Conservation (phyloP, 176 grass and related monocot species). For the Musa troglodytarum region DNA sequence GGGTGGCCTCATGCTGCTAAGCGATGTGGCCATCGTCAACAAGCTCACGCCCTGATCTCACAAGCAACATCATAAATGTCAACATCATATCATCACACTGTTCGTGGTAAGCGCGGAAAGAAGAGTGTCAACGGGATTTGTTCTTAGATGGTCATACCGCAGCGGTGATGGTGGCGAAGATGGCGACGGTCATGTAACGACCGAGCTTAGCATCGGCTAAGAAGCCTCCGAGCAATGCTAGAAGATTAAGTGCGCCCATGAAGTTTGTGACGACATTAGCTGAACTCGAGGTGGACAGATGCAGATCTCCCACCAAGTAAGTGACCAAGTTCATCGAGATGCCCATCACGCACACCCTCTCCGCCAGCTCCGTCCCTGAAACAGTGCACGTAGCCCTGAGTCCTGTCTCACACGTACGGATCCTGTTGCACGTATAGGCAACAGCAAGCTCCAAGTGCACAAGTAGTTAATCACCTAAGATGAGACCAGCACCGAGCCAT, state of each 20-base stretch:
- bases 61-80: neutral
- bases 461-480: conserved; percentile 34
- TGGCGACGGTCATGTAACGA: conserved; percentile 38
- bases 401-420: neutral
- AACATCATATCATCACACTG: neutral
- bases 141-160: conserved; percentile 10
- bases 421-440: neutral
- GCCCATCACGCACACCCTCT: conserved; percentile 72
- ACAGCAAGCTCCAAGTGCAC: neutral
- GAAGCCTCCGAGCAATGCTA: conserved; percentile 52
- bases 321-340: conserved; percentile 69
- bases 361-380: conserved; percentile 55
- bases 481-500: conserved; percentile 75
- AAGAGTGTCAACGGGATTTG: neutral
- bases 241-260: conserved; percentile 61
- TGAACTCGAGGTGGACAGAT: conserved; percentile 43
- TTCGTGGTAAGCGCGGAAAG: no score
- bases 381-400: neutral
- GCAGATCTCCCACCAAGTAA: conserved; percentile 47
- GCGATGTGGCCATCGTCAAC: conserved; percentile 21
- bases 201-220: conserved; percentile 53
- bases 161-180: conserved; percentile 26
- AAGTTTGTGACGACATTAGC: conserved; percentile 62
- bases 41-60: conserved; percentile 31
- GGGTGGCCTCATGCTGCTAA: conserved; percentile 30